Conservation (phyloP, 805 yeast species). For the Ogataea trehaloabstinens region DNA sequence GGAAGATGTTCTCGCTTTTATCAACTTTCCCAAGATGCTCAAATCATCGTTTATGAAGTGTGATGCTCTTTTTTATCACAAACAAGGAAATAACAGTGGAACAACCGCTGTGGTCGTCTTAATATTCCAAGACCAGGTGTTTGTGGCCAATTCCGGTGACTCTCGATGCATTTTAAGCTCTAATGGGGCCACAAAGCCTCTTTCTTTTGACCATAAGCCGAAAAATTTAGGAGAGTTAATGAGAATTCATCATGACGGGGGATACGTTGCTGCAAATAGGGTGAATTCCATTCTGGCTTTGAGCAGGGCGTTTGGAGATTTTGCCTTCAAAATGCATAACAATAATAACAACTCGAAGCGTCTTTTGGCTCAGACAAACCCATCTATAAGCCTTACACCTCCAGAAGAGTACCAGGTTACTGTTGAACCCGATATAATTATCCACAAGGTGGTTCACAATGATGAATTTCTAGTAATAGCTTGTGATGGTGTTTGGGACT, state of each 20-base stretch:
- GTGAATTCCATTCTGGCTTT: conserved; percentile 59
- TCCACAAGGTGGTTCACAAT: conserved; percentile 42
- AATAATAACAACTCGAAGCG: conserved; percentile 24
- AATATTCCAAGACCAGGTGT: conserved; percentile 40
- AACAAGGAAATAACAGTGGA: conserved; percentile 43
- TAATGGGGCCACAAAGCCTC: conserved; percentile 52
- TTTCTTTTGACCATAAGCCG: conserved; percentile 69
- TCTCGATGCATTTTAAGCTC: conserved; percentile 61
- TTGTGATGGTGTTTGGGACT: conserved; percentile 86
- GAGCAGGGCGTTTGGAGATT: conserved; percentile 67
- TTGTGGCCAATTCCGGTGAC: conserved; percentile 76
- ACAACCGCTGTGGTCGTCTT: conserved; percentile 51
- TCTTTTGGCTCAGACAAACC: conserved; percentile 15
- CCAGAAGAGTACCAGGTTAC: conserved; percentile 79
- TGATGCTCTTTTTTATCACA: conserved; percentile 42
- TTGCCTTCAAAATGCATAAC: conserved; percentile 44
- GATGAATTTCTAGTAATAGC: conserved; percentile 75
- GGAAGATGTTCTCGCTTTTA: conserved; percentile 17
- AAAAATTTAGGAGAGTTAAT: conserved; percentile 56
- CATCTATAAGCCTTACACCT: conserved; percentile 34
- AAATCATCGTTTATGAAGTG: conserved; percentile 44
- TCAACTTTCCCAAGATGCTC: conserved; percentile 31
- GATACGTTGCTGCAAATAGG: conserved; percentile 57
- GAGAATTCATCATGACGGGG: conserved; percentile 57
- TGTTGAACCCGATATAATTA: conserved; percentile 71